Base-by-base conservation (phyloP, 768 basidiomycete genomes). In the Tricholoma flavovirens region DNA sequence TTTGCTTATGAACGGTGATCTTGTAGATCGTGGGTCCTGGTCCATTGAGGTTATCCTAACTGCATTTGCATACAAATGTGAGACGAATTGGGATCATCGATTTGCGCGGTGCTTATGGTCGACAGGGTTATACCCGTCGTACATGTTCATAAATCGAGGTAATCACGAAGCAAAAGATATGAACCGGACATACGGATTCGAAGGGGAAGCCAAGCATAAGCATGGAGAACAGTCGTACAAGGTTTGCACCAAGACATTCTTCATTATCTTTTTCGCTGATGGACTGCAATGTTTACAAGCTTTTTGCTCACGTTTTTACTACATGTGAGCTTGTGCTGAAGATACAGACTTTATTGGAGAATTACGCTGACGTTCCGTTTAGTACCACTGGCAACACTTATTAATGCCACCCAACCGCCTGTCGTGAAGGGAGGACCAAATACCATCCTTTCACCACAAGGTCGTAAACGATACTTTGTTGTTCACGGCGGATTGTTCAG, bases 131-230 rank as follows among this genome's bases (percentile, higher is more conserved):
- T 93, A 91, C 72, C 96, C 96, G 3, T 83, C 83, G 56, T 83
- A 77, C 56, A 91, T 98, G 79, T 96, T 82, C 70, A 83, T 99
- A 67, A 98, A 99, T 69, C 83, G 96, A 60, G 96, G 96, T 15
- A 98, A 98, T 73, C 96, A 98, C 66, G 93, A 96, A 73, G 87
- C 93, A 57, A 90, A 91, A 69, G 94, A 98, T 46, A 98, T 99
- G 97, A 99, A 99, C 71, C 76, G 87, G 49, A 83, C 86, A 19
- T 94, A 96, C 69, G 93, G 93, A 1, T 95, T 95, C 65, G 93
- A 96, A 70, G 94, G 95, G 38, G 97, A 99, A 75, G 89, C 86
- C 29, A 96, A 96, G 66, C 89, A 96, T 66, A 98, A 99, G 69
- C 93, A 96, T 62, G 94, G 94, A 26, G 94, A 97, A 65, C 87